Conservation (phyloP, 805 yeast species). For the Saccharomycodes ludwigii region DNA sequence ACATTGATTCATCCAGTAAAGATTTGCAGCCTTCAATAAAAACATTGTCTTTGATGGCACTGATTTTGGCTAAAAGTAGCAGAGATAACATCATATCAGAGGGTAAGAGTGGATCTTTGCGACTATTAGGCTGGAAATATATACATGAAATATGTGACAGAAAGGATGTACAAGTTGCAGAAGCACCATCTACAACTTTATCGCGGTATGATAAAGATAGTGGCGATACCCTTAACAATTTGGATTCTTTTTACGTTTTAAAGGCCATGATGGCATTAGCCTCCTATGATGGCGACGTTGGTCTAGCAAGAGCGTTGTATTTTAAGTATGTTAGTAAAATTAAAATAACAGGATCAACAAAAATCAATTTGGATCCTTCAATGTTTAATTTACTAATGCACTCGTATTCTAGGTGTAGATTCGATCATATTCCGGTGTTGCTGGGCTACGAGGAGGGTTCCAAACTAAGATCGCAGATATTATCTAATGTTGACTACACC, state of each 20-base stretch:
- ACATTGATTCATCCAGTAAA: not conserved
- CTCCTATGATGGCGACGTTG: conserved; percentile 69
- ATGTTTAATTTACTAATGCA: conserved; percentile 35
- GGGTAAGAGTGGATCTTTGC: conserved; percentile 17
- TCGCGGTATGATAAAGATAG: no score
- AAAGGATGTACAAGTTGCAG: no score
- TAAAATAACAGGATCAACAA: conserved; percentile 5
- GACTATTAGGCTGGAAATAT: conserved; percentile 59
- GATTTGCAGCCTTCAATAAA: conserved; percentile 9
- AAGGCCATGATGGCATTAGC: conserved; percentile 65
- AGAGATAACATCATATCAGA: conserved; percentile 16
- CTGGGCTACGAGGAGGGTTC: conserved; percentile 34
- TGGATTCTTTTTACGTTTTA: conserved; percentile 33
- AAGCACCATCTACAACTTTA: no score
- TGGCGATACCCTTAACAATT: no score
- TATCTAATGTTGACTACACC: conserved; percentile 29
- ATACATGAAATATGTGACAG: conserved; percentile 48
- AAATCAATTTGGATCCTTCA: conserved; percentile 20
- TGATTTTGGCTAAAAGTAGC: conserved; percentile 18
- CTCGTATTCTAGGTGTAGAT: conserved; percentile 33
- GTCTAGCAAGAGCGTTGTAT: conserved; percentile 58
- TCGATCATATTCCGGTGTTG: conserved; percentile 24
- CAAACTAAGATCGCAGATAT: conserved; percentile 32
- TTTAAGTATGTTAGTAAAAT: conserved; percentile 29
- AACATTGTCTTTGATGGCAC: conserved; percentile 16